Evolutionary conservation across 805 yeast species (phyloP), one percentile per base, ranked within the genome.

Genomic region (Starmerella floris): DNA sequence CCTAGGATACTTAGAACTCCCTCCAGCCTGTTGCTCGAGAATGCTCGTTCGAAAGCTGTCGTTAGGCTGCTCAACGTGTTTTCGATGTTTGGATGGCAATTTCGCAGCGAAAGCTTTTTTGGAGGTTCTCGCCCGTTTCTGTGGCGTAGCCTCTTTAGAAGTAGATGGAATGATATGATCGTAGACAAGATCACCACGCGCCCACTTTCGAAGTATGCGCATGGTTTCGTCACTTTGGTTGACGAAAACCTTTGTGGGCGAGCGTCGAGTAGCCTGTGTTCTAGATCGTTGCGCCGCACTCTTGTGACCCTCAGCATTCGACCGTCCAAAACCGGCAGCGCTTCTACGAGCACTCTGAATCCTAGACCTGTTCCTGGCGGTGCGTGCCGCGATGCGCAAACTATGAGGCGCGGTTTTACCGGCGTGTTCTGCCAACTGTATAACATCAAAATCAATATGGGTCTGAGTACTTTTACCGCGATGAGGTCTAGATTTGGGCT

Each of bases 371-470:
- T 13, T 25, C 28, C 28, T 5, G 11, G 38, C 43, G 4, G 43
- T 38, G n/a, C 45, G 22, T n/a, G 45, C 43, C 16, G 44, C 40
- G 9, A 26, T 26, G 16, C 23, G 21, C 22, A 41, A 23, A 4
- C 25, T 16, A 8, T 17, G 26, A 4, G 37, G 10, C 4, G 46
- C 31, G 27, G n/a, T 19, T n/a, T 20, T 9, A 19, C 31, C 33
- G 2, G 35, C 35, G n/a, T 25, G 36, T 11, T 40, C 42, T 4
- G 25, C 19, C 2, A 17, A 32, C 3, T 28, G 30, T 4, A 31
- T 37, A 30, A 28, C 31, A 5, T 39, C 36, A 4, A 15, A 28
- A 26, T 16, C 21, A 8, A 9, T 16, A 36, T 35, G 30, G 4
- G 39, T n/a, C 23, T 27, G 25, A 25, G 23, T 23, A 17, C 9